Base-by-base conservation (phyloP, 1,284 basidiomycete genomes). In the Tausonia pullulans region DNA sequence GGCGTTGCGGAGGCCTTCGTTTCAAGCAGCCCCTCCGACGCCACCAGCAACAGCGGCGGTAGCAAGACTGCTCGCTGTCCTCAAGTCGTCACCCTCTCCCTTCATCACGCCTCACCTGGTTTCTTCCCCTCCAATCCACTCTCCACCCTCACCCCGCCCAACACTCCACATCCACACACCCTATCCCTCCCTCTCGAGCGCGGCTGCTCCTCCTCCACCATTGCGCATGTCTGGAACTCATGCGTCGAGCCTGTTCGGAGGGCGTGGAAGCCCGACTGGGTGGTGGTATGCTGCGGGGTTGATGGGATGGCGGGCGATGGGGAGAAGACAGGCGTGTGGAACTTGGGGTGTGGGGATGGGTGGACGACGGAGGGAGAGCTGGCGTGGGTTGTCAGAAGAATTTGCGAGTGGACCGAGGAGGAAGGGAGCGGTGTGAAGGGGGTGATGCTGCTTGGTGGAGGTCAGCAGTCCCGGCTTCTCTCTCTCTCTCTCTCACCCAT, bases 291-390 rank as follows among this genome's bases (percentile, higher is more conserved):
- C 72, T 90, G 90, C 65, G 93, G 93, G 2, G 83, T 84, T 0
- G 93, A 97, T 69, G 90, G 85, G 0, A 79, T 97, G 1, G 85
- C 89, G 0, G 88, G 86, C 0, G 93, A 96, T 74, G 86, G 88
- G 0, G 27, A 27, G 27, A 27, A 27, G 27, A 83, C 82, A 0
- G 69, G 70, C 64, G 74, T 73, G 52, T 90, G 87, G 76, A 93
- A 92, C 70, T 88, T 90, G 84, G 80, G 81, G 0, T 74, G 90
- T 27, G 27, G 27, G 11, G 60, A 27, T 27, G 27, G 27, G 27
- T 27, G 50, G 0, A 80, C 81, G 10, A 81, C 78, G 3, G 78
- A 80, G 54, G 87, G 87, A 0, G 84, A 85, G 0, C 73, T 92
- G 64, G 84, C 85, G 0, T 87, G 86, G 85, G 87, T 82, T 69